phyloP scores from a whole-genome alignment of 2,329 filamentous ascomycete species.

The Rutstroemia sp. region DNA sequence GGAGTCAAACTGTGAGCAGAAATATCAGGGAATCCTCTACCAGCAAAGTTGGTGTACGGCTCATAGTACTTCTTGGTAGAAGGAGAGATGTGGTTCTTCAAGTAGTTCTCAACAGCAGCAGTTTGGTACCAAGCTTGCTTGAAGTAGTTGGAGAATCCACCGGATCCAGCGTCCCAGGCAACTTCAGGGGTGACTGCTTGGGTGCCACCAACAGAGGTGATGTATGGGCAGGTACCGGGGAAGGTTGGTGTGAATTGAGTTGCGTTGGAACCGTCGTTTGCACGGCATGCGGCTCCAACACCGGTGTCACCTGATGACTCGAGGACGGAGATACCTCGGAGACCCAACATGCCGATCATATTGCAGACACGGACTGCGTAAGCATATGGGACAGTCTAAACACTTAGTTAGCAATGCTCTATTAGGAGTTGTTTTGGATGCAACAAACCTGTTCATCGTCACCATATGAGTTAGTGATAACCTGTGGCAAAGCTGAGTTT shows the following conservation, averaged over 20 bases:
- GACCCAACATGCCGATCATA: slow-evolving; percentile 44
- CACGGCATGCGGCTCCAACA: slow-evolving; percentile 39
- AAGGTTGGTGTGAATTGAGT: slow-evolving; percentile 47
- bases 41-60: slow-evolving; percentile 36
- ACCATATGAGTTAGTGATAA: slow-evolving; percentile 50
- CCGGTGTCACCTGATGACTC: slow-evolving; percentile 46
- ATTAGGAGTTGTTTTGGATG: background rate
- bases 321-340: slow-evolving; percentile 45
- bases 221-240: slow-evolving; percentile 39
- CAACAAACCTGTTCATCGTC: slow-evolving; percentile 41
- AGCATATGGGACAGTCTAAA: slow-evolving; percentile 39
- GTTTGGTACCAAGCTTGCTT: slow-evolving; percentile 39
- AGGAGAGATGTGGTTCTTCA: slow-evolving; percentile 24
- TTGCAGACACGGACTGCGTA: slow-evolving; percentile 49
- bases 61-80: slow-evolving; percentile 38
- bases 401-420: background rate
- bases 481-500: slow-evolving; percentile 40
- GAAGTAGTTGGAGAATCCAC: slow-evolving; percentile 48
- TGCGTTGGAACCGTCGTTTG: slow-evolving; percentile 48
- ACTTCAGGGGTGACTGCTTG: slow-evolving; percentile 25
- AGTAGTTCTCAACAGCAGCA: slow-evolving; percentile 34
- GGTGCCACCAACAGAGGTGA: slow-evolving; percentile 24
- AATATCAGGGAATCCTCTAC: slow-evolving; percentile 44
- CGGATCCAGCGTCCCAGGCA: slow-evolving; percentile 40
- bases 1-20: slow-evolving; percentile 30